These are phyloP conservation scores for Blepharisma japonicum DNA, from an alignment of 73 alveolate genomes.

Conservation along the genomic window DNA sequence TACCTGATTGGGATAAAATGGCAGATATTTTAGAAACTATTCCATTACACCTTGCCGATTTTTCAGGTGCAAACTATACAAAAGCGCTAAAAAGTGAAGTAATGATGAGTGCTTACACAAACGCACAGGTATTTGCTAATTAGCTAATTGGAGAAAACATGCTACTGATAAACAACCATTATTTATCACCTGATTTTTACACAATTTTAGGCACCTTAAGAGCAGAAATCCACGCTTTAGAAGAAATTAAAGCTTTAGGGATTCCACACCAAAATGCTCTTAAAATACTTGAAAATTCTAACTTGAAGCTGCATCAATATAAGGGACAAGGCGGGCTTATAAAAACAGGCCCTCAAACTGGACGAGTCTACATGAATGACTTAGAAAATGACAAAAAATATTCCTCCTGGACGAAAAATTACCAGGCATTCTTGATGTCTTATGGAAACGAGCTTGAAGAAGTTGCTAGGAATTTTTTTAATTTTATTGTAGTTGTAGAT, in stretches of 20 bases:
- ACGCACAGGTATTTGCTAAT: too few species aligned
- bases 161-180: conserved; percentile 14
- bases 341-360: neutral
- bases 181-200: neutral
- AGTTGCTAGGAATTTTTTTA: neutral
- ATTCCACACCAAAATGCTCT: neutral
- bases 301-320: neutral
- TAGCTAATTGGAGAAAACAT: neutral
- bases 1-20: too few species aligned
- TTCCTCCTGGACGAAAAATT: neutral
- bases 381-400: neutral
- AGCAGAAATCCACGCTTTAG: neutral
- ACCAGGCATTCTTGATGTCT: neutral
- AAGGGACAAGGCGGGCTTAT: neutral
- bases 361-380: conserved; percentile 17
- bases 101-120: too few species aligned
- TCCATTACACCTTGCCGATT: too few species aligned
- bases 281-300: neutral
- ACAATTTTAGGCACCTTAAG: neutral
- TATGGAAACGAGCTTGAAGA: neutral
- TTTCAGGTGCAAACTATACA: too few species aligned
- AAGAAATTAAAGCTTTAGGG: neutral
- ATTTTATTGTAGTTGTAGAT: neutral
- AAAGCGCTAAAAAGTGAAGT: too few species aligned
- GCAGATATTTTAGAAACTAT: too few species aligned